These are phyloP conservation scores for Punctularia strigosozonata DNA, from an alignment of 768 basidiomycete species.

Conservation along the genomic window DNA sequence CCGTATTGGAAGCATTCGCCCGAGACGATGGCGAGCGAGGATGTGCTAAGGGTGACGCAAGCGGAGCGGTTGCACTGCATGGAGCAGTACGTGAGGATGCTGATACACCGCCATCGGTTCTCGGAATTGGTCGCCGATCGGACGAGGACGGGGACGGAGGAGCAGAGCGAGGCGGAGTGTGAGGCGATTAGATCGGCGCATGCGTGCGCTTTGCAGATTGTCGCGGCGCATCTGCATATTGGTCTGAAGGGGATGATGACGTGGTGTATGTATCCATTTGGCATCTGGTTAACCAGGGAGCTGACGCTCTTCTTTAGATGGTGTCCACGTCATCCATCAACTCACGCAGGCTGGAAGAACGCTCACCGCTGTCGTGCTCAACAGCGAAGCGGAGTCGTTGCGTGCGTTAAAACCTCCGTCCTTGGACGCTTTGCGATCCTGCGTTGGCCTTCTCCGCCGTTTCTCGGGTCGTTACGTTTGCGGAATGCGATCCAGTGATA, in stretches of 20 bases:
- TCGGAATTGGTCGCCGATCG: slow-evolving; percentile 67
- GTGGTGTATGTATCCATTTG: slow-evolving; percentile 54
- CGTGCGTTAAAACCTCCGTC: slow-evolving; percentile 71
- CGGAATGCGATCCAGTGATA: slow-evolving; percentile 80
- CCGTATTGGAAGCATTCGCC: slow-evolving; percentile 70
- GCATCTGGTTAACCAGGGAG: too few relatives aligned
- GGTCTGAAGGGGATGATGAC: slow-evolving; percentile 89
- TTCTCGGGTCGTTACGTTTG: slow-evolving; percentile 92
- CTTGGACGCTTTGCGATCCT: slow-evolving; percentile 77
- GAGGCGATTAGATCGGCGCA: slow-evolving; percentile 73
- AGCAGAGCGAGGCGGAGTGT: slow-evolving; percentile 57
- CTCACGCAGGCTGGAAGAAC: slow-evolving; percentile 90
- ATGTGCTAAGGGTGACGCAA: slow-evolving; percentile 84
- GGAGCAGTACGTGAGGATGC: slow-evolving; percentile 77
- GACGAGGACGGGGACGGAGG: slow-evolving; percentile 33
- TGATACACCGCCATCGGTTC: slow-evolving; percentile 84
- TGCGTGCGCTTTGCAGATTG: slow-evolving; percentile 68
- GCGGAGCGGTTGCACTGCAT: slow-evolving; percentile 78
- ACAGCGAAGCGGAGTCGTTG: slow-evolving; percentile 72
- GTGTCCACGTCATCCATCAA: slow-evolving; percentile 93
- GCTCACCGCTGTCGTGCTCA: slow-evolving; percentile 75
- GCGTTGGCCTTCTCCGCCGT: slow-evolving; percentile 74
- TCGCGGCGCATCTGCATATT: slow-evolving; percentile 72
- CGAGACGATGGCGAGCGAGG: slow-evolving; percentile 73
- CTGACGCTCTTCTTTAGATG: slow-evolving; percentile 41